These are phyloP conservation scores for Garcileccinum viscosum DNA, from an alignment of 1,284 basidiomycete genomes.

Conservation along the genomic window DNA sequence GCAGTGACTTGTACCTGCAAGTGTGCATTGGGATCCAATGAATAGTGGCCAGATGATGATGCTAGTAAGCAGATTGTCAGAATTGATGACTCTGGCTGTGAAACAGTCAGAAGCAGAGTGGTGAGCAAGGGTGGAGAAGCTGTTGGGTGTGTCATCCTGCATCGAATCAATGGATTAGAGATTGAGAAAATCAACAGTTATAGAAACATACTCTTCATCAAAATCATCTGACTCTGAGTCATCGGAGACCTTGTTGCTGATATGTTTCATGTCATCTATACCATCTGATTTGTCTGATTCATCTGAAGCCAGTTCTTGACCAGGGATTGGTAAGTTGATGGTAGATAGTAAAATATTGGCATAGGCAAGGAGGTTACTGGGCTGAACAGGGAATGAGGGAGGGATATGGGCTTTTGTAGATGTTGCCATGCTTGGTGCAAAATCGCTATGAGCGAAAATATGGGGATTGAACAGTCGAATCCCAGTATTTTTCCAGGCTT, in stretches of 20 bases:
- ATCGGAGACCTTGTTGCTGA: background rate
- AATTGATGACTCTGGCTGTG: no score
- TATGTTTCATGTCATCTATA: no score
- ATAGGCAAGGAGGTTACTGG: background rate
- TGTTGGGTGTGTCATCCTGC: no score
- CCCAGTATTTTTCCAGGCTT: conserved; percentile 1
- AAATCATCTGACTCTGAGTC: background rate
- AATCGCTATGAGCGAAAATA: background rate
- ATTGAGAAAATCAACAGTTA: no score
- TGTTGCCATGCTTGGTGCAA: background rate
- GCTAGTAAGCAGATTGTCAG: no score
- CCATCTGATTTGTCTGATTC: background rate
- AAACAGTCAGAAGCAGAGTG: no score
- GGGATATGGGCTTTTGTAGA: background rate
- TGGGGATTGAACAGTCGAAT: background rate
- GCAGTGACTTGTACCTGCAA: background rate
- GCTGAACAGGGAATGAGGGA: background rate
- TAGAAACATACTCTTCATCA: no score
- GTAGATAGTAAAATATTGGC: background rate
- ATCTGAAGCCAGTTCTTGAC: background rate
- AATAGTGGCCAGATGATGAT: background rate
- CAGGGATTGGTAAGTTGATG: background rate
- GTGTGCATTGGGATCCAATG: no score
- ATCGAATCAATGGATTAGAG: no score
- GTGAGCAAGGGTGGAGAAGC: no score